Evolutionary conservation across 345 rosid species (phyloP).

Genomic region (Eutrema japonicum): DNA sequence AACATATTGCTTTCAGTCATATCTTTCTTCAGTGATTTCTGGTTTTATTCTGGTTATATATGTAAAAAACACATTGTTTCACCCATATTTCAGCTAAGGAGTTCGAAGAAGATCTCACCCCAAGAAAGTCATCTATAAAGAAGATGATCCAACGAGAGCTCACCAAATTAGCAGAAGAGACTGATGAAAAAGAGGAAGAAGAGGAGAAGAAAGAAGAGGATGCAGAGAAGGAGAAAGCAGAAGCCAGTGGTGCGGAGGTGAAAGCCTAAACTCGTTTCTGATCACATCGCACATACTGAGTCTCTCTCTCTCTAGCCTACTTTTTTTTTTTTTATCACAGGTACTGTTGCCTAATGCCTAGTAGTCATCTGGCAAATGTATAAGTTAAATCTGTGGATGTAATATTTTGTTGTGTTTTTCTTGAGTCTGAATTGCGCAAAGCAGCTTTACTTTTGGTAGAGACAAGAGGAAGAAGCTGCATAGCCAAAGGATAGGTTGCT

Average conservation of each 20-base stretch:
- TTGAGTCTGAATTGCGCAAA: constrained; percentile 28
- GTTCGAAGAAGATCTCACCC: constrained; percentile 63
- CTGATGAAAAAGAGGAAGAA: constrained; percentile 61
- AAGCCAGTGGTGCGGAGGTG: constrained; percentile 33
- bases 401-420: constrained; percentile 28
- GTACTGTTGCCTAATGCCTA: constrained; percentile 22
- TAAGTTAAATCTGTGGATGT: constrained; percentile 40
- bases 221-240: constrained; percentile 37
- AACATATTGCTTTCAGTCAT: constrained; percentile 9
- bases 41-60: constrained; percentile 5
- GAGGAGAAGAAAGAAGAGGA: constrained; percentile 46
- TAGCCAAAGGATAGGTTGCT: constrained; percentile 41
- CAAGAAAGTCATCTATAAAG: constrained; percentile 79
- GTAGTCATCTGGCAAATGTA: constrained; percentile 33
- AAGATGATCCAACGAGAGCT: constrained; percentile 89
- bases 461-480: constrained; percentile 40
- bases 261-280: constrained; percentile 33
- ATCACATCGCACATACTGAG: constrained; percentile 31
- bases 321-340: not conserved
- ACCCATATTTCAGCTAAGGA: constrained; percentile 53
- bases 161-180: constrained; percentile 83
- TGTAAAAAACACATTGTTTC: constrained; percentile 18
- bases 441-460: constrained; percentile 31
- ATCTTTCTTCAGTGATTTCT: constrained; percentile 5
- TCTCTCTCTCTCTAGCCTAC: constrained; percentile 3